Evolutionary conservation across 2,329 filamentous ascomycete genomes (phyloP), one percentile per base, ranked within the genome.

Genomic region (Colletotrichum tamarilloi): DNA sequence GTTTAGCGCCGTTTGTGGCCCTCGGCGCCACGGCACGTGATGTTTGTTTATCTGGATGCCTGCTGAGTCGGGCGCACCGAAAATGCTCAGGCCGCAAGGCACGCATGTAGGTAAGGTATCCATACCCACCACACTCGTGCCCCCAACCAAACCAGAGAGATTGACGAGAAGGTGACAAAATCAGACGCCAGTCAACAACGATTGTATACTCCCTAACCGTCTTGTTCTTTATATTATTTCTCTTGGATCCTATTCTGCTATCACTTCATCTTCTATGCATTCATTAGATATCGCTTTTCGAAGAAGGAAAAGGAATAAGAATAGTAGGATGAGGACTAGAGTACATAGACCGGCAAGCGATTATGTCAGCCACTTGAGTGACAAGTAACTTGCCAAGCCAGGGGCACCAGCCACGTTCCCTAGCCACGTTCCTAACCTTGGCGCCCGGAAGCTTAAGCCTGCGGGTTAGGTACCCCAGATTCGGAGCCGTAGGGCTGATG

Each of bases 401-500:
- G 22, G 32, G 7, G 63, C 72, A 74, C 68, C 68, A 74, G 64
- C 74, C 67, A 64, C 64, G 35, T 70, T 62, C 59, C 52, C 42
- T 52, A 26, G 68, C 74, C 72, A 73, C 72, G 68, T 66, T 74
- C 67, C 72, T 72, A 57, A 53, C 32, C 69, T 72, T 63, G 58
- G 70, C 60, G 60, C 28, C 67, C 24, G 67, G 70, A 70, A 73
- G 59, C 60, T 69, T 55, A 64, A 70, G 42, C 42, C 64, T 28
- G 71, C 22, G 16, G 63, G 65, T 66, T 75, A 49, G 42, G 42
- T 49, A 75, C 74, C 74, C 74, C 74, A 67, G 74, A 74, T 65
- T 75, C 56, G 64, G 60, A 35, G 58, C 46, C 58, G 46, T 75
- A 75, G 73, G 73, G 73, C 73, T 75, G 73, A 75, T 67, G 53